These are phyloP conservation scores for Ustilago vetiveriae DNA, from an alignment of 1,284 basidiomycete species.

Conservation along the genomic window DNA sequence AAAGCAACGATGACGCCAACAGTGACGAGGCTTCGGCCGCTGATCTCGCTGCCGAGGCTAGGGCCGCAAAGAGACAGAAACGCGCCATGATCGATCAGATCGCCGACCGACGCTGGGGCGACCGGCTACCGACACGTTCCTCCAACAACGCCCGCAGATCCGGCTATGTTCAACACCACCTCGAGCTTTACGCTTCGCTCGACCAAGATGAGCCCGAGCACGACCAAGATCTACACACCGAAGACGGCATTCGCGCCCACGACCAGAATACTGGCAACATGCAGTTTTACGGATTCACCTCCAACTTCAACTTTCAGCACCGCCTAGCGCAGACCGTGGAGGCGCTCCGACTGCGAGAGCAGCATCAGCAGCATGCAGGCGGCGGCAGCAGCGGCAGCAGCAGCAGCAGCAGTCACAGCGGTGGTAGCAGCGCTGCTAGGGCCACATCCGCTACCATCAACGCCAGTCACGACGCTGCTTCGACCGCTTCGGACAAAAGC, in stretches of 20 bases:
- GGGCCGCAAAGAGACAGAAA: conserved; percentile 32
- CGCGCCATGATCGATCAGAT: conserved; percentile 49
- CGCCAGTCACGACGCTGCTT: neutral
- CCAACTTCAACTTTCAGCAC: conserved; percentile 52
- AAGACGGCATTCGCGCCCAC: conserved; percentile 49
- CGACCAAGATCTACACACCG: conserved; percentile 32
- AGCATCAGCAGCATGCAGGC: conserved; percentile 21
- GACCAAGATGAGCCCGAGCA: conserved; percentile 39
- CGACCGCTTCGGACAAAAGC: conserved; percentile 1
- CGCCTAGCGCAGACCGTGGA: conserved; percentile 42
- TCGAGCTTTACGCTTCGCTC: conserved; percentile 40
- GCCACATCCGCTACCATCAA: conserved; percentile 1
- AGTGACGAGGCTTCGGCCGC: conserved; percentile 13
- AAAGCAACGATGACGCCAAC: conserved; percentile 9
- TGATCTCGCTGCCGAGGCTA: conserved; percentile 15
- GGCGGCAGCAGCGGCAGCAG: neutral
- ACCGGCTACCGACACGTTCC: conserved; percentile 20
- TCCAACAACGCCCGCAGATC: conserved; percentile 23
- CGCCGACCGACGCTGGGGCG: conserved; percentile 34
- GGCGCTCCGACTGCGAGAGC: conserved; percentile 37
- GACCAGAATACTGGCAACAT: conserved; percentile 47
- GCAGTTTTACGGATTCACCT: conserved; percentile 52
- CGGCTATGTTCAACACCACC: conserved; percentile 36
- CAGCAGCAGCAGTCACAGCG: conserved; percentile 4
- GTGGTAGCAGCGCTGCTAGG: neutral